phyloP scores from a whole-genome alignment of 2,329 filamentous ascomycete genomes.

The Colletotrichum sp. region DNA sequence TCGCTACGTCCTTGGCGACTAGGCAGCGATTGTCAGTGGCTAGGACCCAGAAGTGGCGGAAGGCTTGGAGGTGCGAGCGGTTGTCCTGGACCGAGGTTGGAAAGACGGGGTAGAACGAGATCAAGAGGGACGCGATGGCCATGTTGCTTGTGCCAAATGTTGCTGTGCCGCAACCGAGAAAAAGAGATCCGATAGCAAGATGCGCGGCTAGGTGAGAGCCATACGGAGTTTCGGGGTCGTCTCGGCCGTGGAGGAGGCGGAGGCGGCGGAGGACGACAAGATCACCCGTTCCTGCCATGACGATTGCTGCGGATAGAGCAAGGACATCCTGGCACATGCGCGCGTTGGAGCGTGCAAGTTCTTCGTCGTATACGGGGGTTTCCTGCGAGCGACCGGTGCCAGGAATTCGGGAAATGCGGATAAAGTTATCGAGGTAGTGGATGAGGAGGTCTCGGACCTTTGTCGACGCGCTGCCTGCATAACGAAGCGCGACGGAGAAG shows the following conservation, averaged over 20 bases:
- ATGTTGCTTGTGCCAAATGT: constrained; percentile 90
- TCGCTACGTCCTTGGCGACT: constrained; percentile 85
- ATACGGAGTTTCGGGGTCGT: constrained; percentile 84
- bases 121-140: constrained; percentile 83
- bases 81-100: constrained; percentile 92
- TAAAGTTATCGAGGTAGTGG: constrained; percentile 85
- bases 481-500: constrained; percentile 77
- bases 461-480: constrained; percentile 73
- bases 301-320: constrained; percentile 80
- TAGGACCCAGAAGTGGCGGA: constrained; percentile 96
- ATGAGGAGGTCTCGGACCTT: constrained; percentile 82
- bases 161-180: constrained; percentile 89
- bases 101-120: constrained; percentile 94
- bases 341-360: constrained; percentile 80
- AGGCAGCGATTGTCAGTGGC: constrained; percentile 90
- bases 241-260: constrained; percentile 84
- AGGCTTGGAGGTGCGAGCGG: constrained; percentile 91
- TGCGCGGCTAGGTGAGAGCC: constrained; percentile 94
- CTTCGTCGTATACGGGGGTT: constrained; percentile 74
- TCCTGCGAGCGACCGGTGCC: constrained; percentile 29
- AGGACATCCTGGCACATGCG: constrained; percentile 91
- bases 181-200: constrained; percentile 87
- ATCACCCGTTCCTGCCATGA: constrained; percentile 97
- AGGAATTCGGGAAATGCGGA: constrained; percentile 72
- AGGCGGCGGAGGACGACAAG: constrained; percentile 83